Conservation (phyloP, 805 yeast genomes). For the Saccharomycopsis guyanensis region DNA sequence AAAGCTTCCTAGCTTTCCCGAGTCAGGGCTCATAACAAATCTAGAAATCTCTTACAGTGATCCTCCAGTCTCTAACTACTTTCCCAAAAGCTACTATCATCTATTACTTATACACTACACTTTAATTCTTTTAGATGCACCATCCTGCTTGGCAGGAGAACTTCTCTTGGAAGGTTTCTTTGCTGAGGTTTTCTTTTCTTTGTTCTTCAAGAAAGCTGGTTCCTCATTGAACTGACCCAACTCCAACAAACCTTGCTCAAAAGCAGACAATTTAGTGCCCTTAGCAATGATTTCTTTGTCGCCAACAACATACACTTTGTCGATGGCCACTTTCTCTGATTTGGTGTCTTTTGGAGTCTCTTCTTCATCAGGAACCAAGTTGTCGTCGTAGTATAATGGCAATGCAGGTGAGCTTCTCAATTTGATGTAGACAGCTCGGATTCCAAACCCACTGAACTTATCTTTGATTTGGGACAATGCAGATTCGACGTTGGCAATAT, state of each 20-base stretch:
- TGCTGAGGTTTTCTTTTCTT: conserved; percentile 57
- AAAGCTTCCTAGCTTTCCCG: no score
- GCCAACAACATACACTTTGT: conserved; percentile 23
- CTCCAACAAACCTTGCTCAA: conserved; percentile 77
- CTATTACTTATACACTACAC: no score
- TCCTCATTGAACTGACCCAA: conserved; percentile 71
- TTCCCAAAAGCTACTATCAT: no score
- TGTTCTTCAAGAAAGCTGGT: conserved; percentile 51
- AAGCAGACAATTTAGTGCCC: conserved; percentile 43
- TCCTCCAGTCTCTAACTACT: no score
- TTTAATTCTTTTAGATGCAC: no score
- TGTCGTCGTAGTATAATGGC: conserved; percentile 70
- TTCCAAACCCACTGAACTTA: conserved; percentile 25
- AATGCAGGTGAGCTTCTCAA: conserved; percentile 69
- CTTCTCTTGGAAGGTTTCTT: no score
- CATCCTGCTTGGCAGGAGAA: no score
- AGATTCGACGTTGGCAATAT: not conserved
- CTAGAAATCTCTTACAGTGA: no score
- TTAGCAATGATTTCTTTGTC: conserved; percentile 28
- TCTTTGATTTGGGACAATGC: not conserved
- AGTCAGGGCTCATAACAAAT: no score
- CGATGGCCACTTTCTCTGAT: conserved; percentile 23
- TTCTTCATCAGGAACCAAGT: conserved; percentile 30
- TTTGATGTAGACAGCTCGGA: conserved; percentile 59
- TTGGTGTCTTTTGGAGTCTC: conserved; percentile 18